Evolutionary conservation across 1,139 yeast genomes (phyloP).

Genomic region (Taiozyma onychis): DNA sequence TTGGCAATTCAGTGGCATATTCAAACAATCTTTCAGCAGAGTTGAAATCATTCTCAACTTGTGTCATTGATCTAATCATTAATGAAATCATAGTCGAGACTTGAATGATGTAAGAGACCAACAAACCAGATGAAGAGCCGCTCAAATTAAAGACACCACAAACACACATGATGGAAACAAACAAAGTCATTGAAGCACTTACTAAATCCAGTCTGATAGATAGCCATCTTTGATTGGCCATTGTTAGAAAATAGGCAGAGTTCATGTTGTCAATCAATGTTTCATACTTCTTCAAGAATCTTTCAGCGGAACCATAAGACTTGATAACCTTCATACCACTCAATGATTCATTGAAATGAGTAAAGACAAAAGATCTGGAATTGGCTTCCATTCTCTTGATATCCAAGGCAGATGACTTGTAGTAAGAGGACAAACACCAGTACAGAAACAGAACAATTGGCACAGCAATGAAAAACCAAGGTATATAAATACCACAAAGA

Average conservation of each 20-base stretch:
- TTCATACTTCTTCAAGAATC: slow-evolving; percentile 44
- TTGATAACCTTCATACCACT: slow-evolving; percentile 62
- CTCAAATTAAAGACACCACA: slow-evolving; percentile 51
- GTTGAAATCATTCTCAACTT: slow-evolving; percentile 71
- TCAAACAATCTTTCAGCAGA: slow-evolving; percentile 72
- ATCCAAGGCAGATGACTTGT: slow-evolving; percentile 66
- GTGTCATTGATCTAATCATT: slow-evolving; percentile 43
- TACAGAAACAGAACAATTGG: slow-evolving; percentile 36
- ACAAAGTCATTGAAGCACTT: slow-evolving; percentile 39
- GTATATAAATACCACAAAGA: slow-evolving; percentile 58
- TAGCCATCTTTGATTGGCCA: slow-evolving; percentile 71
- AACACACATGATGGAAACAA: slow-evolving; percentile 53
- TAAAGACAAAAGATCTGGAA: slow-evolving; percentile 63
- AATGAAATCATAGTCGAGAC: slow-evolving; percentile 25
- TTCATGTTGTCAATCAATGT: slow-evolving; percentile 50
- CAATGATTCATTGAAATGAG: slow-evolving; percentile 65
- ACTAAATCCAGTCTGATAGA: slow-evolving; percentile 50
- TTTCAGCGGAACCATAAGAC: slow-evolving; percentile 42
- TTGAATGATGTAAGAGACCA: slow-evolving; percentile 50
- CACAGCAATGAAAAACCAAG: slow-evolving; percentile 56
- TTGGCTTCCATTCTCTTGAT: slow-evolving; percentile 66
- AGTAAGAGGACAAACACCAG: slow-evolving; percentile 43
- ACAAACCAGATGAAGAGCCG: slow-evolving; percentile 58
- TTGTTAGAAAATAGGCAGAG: slow-evolving; percentile 54
- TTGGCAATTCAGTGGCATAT: slow-evolving; percentile 59